Conservation (phyloP, 164 flowering plant species). For the Pachysandra terminalis region DNA sequence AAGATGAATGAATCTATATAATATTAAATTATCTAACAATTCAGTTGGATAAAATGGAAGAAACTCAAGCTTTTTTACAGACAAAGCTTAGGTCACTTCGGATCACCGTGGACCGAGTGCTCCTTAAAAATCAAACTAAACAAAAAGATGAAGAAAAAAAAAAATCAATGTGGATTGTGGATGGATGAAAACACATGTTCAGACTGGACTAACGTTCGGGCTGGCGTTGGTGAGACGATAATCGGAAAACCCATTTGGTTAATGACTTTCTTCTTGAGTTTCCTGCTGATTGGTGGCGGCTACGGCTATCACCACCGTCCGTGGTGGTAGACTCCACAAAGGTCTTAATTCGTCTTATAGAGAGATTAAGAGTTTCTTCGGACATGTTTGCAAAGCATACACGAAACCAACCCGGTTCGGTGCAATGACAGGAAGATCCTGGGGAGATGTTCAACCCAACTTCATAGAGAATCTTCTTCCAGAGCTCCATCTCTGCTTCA, state of each 20-base stretch:
- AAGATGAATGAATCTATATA: no score
- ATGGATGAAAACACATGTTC: background rate
- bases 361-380: conserved; percentile 20
- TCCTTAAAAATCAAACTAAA: conserved; percentile 1
- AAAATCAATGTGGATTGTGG: no score
- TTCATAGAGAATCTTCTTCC: conserved; percentile 28
- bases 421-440: conserved; percentile 38
- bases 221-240: conserved; percentile 29
- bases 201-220: conserved; percentile 39
- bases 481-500: conserved; percentile 29
- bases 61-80: background rate
- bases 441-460: conserved; percentile 39
- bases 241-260: conserved; percentile 52
- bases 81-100: background rate
- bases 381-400: conserved; percentile 41
- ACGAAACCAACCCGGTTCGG: conserved; percentile 44
- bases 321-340: conserved; percentile 9
- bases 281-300: background rate
- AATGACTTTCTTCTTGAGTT: conserved; percentile 24
- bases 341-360: conserved; percentile 24
- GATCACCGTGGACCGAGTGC: background rate
- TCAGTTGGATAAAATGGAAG: background rate
- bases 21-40: no score
- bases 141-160: conserved; percentile 2
- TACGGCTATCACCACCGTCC: background rate